phyloP scores from a whole-genome alignment of 148 eudicot species.

The Rhododendron griersonianum region DNA sequence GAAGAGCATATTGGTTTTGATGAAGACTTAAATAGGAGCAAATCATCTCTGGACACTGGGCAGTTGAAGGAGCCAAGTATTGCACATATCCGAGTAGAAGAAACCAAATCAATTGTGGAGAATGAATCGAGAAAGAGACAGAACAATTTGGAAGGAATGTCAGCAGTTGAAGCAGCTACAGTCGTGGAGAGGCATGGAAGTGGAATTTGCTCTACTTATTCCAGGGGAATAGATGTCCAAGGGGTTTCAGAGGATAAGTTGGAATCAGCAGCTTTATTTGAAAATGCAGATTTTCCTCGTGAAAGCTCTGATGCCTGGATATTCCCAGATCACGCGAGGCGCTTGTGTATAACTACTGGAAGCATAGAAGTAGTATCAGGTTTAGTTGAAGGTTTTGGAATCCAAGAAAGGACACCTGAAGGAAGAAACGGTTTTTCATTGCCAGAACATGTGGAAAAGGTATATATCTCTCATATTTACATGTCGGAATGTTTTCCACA shows the following conservation, averaged over 20 bases:
- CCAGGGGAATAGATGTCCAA: background rate
- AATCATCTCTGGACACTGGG: conserved; percentile 10
- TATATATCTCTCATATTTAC: background rate
- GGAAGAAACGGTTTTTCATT: conserved; percentile 23
- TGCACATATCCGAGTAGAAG: background rate
- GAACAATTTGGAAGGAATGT: background rate
- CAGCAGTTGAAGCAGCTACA: background rate
- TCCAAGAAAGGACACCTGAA: conserved; percentile 26
- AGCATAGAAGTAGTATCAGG: conserved; percentile 28
- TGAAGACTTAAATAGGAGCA: background rate
- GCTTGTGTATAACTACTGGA: conserved; percentile 50
- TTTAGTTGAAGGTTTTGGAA: conserved; percentile 26
- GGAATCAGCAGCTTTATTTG: conserved; percentile 18
- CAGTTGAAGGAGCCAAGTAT: conserved; percentile 1
- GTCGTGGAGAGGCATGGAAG: conserved; percentile 14
- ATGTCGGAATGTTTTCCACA: background rate
- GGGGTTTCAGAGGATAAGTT: conserved; percentile 14
- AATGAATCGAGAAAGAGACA: background rate
- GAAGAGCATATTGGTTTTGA: conserved; percentile 5
- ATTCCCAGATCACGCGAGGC: conserved; percentile 45
- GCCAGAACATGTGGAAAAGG: conserved; percentile 22
- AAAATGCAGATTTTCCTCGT: conserved; percentile 15
- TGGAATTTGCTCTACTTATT: conserved; percentile 19
- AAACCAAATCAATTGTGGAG: background rate
- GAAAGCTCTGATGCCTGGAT: conserved; percentile 52